A percentile compares a stretch with the other conserved stretches of the same genome.
phyloP scores from a whole-genome alignment of 1,284 basidiomycete species.

The Austroboletus niveus region DNA sequence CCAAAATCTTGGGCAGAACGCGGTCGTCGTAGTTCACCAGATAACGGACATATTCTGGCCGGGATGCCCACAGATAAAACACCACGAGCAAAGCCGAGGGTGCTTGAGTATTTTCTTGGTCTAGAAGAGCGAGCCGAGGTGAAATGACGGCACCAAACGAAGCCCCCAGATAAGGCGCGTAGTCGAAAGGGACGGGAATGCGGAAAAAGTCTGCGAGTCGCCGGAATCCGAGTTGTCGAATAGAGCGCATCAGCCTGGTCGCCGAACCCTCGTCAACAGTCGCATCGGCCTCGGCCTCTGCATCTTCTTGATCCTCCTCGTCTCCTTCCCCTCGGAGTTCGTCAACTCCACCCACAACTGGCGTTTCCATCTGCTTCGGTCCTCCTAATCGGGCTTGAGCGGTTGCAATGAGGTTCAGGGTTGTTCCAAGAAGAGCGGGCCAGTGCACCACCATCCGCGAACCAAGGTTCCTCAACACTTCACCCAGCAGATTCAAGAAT shows the following conservation, averaged over 20 bases:
- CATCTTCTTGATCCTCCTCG: slow-evolving; percentile 36
- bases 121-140: slow-evolving; percentile 75
- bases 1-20: slow-evolving; percentile 77
- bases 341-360: slow-evolving; percentile 19
- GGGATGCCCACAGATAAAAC: slow-evolving; percentile 76
- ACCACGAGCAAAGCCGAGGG: slow-evolving; percentile 90
- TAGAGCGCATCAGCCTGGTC: slow-evolving; percentile 51
- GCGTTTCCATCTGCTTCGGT: slow-evolving; percentile 17
- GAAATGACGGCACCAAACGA: slow-evolving; percentile 78
- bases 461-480: slow-evolving; percentile 80
- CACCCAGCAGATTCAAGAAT: slow-evolving; percentile 81
- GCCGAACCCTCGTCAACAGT: slow-evolving; percentile 37
- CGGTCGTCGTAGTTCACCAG: slow-evolving; percentile 71
- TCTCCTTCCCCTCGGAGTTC: slow-evolving; percentile 33
- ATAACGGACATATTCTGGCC: slow-evolving; percentile 55
- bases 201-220: slow-evolving; percentile 89
- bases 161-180: slow-evolving; percentile 64
- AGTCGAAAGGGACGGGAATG: slow-evolving; percentile 71
- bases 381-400: slow-evolving; percentile 50
- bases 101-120: slow-evolving; percentile 88
- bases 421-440: slow-evolving; percentile 69
- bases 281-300: slow-evolving; percentile 27
- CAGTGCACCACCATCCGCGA: slow-evolving; percentile 67
- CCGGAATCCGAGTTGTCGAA: slow-evolving; percentile 84
- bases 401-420: slow-evolving; percentile 61